Base-by-base conservation (phyloP, 345 rosid species). In the Camelina sativa region DNA sequence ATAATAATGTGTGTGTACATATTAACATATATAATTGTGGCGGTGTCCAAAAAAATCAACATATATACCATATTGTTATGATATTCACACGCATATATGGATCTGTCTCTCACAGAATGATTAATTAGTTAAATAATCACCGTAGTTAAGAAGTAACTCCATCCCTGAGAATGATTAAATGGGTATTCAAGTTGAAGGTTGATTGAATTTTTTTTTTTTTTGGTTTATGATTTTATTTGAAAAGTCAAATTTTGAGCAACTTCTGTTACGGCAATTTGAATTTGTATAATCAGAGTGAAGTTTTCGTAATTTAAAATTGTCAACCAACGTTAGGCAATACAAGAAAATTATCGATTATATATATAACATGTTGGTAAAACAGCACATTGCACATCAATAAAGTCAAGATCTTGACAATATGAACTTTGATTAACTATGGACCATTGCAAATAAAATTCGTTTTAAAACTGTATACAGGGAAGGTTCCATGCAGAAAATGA, bases 251-350 rank as follows among this genome's bases (percentile, higher is more conserved):
- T 52, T 61, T 69, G 73, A 76, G 58, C 47, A 62, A 48, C 46
- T 70, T 65, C 8, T 7, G 25, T 4, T 28, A 23, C 6, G 20
- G 37, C 62, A 75, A 41, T 67, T 75, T 51, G 79, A 57, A 47
- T 35, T 48, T n/a, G 50, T 38, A 56, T 69, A 69, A n/a, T 41
- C 38, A 61, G 62, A 43, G 60, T 2, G 23, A 66, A 25, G 56
- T 20, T 75, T 75, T 52, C 66, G 63, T 51, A 57, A 28, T 25
- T 38, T 71, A 32, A 58, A 65, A 58, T 65, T 71, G 80, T 77
- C 80, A 71, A 77, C 62, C 53, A 64, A 71, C 71, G 80, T 77
- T 77, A 77, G 80, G 80, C 80, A 71, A 40, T 71, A 48, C 62
- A 57, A 30, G 80, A 65, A 65, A 55, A 34, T 0, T 6, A 7